Base-by-base conservation (phyloP, 140 eudicot genomes). In the Erigeron philadelphicus region DNA sequence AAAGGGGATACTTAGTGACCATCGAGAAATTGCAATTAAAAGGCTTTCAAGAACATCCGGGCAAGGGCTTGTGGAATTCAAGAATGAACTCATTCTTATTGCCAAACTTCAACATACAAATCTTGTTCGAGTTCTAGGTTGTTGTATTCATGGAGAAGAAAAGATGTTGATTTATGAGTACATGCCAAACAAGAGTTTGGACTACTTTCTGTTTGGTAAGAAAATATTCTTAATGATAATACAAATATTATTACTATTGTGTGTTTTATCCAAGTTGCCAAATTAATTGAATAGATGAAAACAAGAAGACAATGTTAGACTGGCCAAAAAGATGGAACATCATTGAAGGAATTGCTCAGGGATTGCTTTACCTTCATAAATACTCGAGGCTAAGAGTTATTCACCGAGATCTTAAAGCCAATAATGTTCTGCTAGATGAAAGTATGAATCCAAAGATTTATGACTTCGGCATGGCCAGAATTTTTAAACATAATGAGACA, bases 381-480 rank as follows among this genome's bases (percentile, higher is more conserved):
- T 75, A 80, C 78, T 83, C 85, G 11, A 66, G 88, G 47, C 70
- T 79, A 75, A 73, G 81, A 48, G 66, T 83, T 21, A 75, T 79
- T 46, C 88, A 83, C 19, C 75, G 88, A 23, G 84, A 83, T 80
- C 65, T 83, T 18, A 80, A 83, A 61, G 79, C 83, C 18, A 83
- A 74, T 64, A 83, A 83, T 45, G 47, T 83, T 25, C 56, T 82
- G 12, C 61, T 85, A 52, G 88, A 85, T 61, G 81, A 71, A 17
- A 75, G 48, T 42, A 82, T 85, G 88, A 80, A 80, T 44, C 88
- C 92, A 7, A 86, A 83, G 75, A 86, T 86, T 11, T 64, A 86
- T 19, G 83, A 86, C 78, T 86, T 83, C 70, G 92, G 92, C 5
- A 71, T 83, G 84, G 92, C 88, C 35, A 83, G 86, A 70, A 81